A percentile compares a stretch with the other conserved stretches of the same genome.
These are phyloP conservation scores for Auriscalpium vulgare DNA, from an alignment of 768 basidiomycete species.

Conservation along the genomic window DNA sequence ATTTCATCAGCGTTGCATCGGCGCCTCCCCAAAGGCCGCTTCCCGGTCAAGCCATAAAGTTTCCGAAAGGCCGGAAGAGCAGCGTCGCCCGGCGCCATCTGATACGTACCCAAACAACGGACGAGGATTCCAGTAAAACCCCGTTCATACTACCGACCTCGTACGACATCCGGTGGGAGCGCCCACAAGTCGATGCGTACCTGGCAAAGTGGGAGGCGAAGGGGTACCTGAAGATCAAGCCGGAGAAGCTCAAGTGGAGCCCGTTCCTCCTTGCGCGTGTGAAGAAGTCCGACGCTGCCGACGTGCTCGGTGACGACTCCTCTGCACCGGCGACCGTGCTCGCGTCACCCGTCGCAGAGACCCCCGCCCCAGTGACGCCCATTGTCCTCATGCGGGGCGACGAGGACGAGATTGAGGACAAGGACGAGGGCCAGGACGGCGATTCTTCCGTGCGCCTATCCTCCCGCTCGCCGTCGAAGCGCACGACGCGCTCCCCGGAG, in stretches of 20 bases:
- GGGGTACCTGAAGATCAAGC: constrained; percentile 65
- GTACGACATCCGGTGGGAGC: constrained; percentile 75
- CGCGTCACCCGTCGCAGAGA: constrained; percentile 11
- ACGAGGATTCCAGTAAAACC: constrained; percentile 37
- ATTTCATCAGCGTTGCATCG: constrained; percentile 58
- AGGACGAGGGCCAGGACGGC: constrained; percentile 1
- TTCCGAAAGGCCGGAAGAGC: constrained; percentile 57
- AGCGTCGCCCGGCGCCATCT: constrained; percentile 58
- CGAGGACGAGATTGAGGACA: constrained; percentile 1
- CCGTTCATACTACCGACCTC: constrained; percentile 57
- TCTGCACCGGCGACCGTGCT: constrained; percentile 3
- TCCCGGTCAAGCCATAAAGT: constrained; percentile 75
- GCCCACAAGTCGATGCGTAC: constrained; percentile 53
- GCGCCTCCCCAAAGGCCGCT: constrained; percentile 51
- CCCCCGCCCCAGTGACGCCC: constrained; percentile 11
- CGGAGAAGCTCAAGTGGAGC: constrained; percentile 90
- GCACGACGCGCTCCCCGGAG: constrained; percentile 8
- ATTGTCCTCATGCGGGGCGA: too few relatives aligned
- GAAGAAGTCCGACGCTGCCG: constrained; percentile 21
- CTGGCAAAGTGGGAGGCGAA: constrained; percentile 67
- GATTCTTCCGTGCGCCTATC: constrained; percentile 1
- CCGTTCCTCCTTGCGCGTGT: constrained; percentile 71
- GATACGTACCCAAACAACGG: constrained; percentile 45
- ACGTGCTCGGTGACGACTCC: constrained; percentile 2
- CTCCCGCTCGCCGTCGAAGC: constrained; percentile 7